Percentiles rank a stretch among this genome's conserved stretches.
phyloP scores from a whole-genome alignment of 768 basidiomycete genomes.

The Mycena kentingensis region DNA sequence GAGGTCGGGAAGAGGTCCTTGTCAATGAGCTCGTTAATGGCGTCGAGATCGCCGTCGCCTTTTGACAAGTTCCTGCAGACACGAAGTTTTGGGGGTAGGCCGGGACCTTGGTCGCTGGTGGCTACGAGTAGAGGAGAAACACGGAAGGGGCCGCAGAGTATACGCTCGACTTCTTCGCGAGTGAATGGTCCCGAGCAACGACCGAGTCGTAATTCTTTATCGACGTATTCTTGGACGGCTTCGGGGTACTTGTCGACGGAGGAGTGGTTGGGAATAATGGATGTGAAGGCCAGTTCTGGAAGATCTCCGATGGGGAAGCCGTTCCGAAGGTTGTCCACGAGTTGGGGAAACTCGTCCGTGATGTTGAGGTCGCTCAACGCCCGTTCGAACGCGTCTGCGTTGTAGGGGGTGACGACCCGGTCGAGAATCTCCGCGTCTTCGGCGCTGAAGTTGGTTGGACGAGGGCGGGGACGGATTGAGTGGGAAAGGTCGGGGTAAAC shows the following conservation, averaged over 20 bases:
- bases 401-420: neutral
- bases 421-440: neutral
- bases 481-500: neutral
- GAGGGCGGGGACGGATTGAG: neutral
- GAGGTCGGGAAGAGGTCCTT: slow-evolving; percentile 14
- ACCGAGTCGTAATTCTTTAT: neutral
- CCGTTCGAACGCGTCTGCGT: slow-evolving; percentile 1
- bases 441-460: neutral
- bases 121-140: too few relatives aligned
- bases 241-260: neutral
- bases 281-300: neutral
- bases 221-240: neutral
- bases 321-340: slow-evolving; percentile 3
- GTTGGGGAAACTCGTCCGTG: neutral
- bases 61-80: slow-evolving; percentile 13
- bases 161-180: neutral
- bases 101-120: too few relatives aligned
- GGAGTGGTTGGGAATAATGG: slow-evolving; percentile 2
- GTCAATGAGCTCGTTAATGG: slow-evolving; percentile 11
- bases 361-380: neutral
- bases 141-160: slow-evolving; percentile 1
- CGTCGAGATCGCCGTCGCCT: neutral
- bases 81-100: too few relatives aligned
- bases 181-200: neutral
- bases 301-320: slow-evolving; percentile 12